A percentile compares a stretch with the other conserved stretches of the same genome.
phyloP scores from a whole-genome alignment of 2,329 filamentous ascomycete species.

The Pyrenophora graminea region DNA sequence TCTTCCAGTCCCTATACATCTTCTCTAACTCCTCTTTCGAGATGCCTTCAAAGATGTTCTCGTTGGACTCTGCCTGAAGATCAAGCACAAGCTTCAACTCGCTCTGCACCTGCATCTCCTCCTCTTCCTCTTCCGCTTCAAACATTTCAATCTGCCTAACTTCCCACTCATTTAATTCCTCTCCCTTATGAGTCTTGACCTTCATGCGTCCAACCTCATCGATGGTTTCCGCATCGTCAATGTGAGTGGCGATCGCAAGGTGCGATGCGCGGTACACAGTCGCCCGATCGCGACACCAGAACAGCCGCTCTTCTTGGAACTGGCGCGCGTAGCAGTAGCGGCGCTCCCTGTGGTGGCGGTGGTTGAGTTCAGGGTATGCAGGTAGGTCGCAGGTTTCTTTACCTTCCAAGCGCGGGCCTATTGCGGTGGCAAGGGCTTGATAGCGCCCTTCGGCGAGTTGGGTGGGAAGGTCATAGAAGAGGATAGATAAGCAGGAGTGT shows the following conservation, averaged over 20 bases:
- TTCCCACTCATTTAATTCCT: neutral
- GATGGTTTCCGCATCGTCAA: constrained; percentile 6
- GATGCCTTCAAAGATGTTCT: neutral
- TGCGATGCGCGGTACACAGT: constrained; percentile 6
- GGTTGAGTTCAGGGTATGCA: constrained; percentile 19
- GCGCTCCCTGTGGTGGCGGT: neutral
- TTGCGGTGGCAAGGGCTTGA: neutral
- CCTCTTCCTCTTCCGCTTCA: neutral
- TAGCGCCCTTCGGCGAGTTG: constrained; percentile 4
- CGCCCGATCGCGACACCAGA: neutral
- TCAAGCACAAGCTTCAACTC: too few species aligned
- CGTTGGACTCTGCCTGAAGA: neutral
- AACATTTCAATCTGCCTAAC: neutral
- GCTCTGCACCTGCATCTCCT: neutral
- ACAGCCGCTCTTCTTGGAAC: constrained; percentile 1
- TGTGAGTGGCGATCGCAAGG: neutral
- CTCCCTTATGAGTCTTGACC: neutral
- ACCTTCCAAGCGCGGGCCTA: constrained; percentile 3
- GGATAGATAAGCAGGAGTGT: too few species aligned
- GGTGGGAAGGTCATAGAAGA: neutral
- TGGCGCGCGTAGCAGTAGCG: constrained; percentile 8
- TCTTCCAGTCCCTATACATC: constrained; percentile 1
- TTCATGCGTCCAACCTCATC: neutral
- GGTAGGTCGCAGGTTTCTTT: constrained; percentile 9
- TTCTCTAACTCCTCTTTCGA: constrained; percentile 1